A percentile compares a stretch with the other conserved stretches of the same genome.
Conservation (phyloP, 257 asterid genomes). For the Penstemon eatonii region DNA sequence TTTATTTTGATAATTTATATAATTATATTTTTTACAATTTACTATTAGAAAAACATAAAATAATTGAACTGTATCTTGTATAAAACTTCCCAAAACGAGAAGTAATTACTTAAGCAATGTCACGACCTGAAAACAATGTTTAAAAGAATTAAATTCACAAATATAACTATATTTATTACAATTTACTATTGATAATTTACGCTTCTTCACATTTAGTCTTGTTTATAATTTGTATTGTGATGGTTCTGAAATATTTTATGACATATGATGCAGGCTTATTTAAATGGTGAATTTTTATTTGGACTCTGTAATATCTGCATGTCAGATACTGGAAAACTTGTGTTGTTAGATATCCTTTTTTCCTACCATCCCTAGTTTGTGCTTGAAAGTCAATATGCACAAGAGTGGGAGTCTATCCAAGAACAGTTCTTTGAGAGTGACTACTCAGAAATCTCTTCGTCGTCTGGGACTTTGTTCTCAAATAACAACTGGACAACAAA, state of each 20-base stretch:
- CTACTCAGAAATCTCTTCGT: slow-evolving; percentile 85
- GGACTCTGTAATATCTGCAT: slow-evolving; percentile 33
- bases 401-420: slow-evolving; percentile 66
- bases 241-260: slow-evolving; percentile 22
- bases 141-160: too few species aligned
- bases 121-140: not conserved
- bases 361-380: slow-evolving; percentile 22
- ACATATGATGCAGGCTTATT: slow-evolving; percentile 41
- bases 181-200: not conserved
- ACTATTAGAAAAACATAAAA: not conserved
- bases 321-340: slow-evolving; percentile 26
- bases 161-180: too few species aligned
- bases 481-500: slow-evolving; percentile 74
- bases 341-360: slow-evolving; percentile 33
- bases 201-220: slow-evolving; percentile 21
- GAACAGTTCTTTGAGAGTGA: slow-evolving; percentile 67
- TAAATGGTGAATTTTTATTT: slow-evolving; percentile 32
- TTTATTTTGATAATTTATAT: not conserved
- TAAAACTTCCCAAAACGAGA: not conserved
- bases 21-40: slow-evolving; percentile 16
- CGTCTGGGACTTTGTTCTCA: slow-evolving; percentile 90
- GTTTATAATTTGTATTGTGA: slow-evolving; percentile 7
- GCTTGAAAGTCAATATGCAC: slow-evolving; percentile 59
- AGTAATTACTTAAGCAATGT: slow-evolving; percentile 1
- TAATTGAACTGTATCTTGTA: not conserved